Evolutionary conservation across 2,329 filamentous ascomycete genomes (phyloP).

Genomic region (Emmonsia crescens): DNA sequence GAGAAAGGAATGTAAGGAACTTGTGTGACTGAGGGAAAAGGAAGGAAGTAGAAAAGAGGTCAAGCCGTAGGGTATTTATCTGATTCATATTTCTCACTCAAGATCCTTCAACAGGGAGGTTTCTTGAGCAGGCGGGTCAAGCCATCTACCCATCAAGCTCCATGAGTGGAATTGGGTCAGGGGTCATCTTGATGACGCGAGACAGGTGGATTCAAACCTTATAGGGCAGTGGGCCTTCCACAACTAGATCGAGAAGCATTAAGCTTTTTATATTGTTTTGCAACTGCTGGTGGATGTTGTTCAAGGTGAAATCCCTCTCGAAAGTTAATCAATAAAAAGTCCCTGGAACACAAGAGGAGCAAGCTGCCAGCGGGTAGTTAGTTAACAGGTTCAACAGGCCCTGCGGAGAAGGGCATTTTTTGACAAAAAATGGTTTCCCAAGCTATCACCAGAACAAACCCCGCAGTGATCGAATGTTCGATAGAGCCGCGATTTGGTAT

Average conservation of each 20-base stretch:
- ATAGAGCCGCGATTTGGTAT: neutral
- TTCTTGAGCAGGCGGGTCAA: neutral
- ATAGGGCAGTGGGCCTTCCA: neutral
- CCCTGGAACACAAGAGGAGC: neutral
- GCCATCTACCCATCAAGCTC: neutral
- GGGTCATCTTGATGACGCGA: neutral
- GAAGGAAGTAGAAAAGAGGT: neutral
- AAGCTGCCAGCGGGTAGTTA: no score
- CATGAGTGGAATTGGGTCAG: neutral
- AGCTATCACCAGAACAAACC: neutral
- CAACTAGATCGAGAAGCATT: neutral
- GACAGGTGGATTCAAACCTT: neutral
- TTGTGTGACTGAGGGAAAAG: neutral
- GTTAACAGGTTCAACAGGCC: neutral
- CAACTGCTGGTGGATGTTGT: no score
- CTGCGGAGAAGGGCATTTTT: neutral
- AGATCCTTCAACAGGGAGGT: neutral
- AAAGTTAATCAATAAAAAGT: neutral
- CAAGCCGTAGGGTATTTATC: neutral
- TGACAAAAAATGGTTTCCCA: neutral
- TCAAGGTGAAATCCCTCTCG: no score
- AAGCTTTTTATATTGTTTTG: neutral
- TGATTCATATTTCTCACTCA: neutral
- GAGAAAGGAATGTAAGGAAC: neutral
- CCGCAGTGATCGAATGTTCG: neutral